These are phyloP conservation scores for Beta lomatogona DNA, from an alignment of 179 eudicot genomes.

Conservation along the genomic window DNA sequence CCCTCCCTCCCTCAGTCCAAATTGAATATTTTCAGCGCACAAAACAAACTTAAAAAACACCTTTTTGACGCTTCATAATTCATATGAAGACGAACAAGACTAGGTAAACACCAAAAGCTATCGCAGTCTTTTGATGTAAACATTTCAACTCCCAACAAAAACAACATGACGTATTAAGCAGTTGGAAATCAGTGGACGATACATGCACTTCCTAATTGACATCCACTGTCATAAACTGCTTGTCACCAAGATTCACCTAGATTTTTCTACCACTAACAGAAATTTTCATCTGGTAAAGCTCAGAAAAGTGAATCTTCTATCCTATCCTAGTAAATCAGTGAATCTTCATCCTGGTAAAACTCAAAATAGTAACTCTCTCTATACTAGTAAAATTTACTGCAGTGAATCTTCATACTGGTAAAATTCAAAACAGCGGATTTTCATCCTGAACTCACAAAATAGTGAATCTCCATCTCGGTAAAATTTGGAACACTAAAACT, in stretches of 20 bases:
- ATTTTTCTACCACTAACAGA: not conserved
- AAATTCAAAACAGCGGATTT: no score
- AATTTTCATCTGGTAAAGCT: no score
- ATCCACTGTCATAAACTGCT: slow-evolving; percentile 14
- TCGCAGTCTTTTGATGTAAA: slow-evolving; percentile 23
- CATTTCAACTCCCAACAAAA: slow-evolving; percentile 22
- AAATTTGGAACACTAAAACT: no score
- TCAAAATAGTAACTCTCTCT: no score
- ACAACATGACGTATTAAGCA: slow-evolving; percentile 21
- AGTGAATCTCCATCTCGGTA: no score
- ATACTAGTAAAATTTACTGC: no score
- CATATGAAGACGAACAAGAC: slow-evolving; percentile 14
- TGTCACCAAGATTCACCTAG: slow-evolving; percentile 5
- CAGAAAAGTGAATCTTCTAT: no score
- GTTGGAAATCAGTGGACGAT: slow-evolving; percentile 9
- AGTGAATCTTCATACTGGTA: no score
- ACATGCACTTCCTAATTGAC: not conserved
- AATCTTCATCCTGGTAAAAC: not conserved
- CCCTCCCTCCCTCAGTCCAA: not conserved
- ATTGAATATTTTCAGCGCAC: not conserved
- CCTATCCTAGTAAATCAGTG: no score
- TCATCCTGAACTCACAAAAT: no score
- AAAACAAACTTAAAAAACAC: not conserved
- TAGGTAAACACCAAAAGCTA: slow-evolving; percentile 17
- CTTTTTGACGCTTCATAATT: not conserved